Conservation (phyloP, 768 basidiomycete species). For the Suillus ampliporus region DNA sequence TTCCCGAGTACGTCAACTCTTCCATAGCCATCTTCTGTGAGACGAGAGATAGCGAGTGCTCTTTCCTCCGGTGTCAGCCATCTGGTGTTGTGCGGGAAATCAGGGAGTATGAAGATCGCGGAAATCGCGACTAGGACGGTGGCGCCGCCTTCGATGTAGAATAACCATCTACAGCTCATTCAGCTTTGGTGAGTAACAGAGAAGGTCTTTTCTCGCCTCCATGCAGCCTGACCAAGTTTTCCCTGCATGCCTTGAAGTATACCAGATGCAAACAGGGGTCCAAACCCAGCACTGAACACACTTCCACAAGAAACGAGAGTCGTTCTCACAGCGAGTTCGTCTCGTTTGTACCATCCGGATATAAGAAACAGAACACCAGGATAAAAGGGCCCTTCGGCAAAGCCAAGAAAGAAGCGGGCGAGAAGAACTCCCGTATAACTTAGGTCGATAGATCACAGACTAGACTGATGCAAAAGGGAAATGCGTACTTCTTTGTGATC, state of each 20-base stretch:
- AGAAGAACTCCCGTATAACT: conserved; percentile 30
- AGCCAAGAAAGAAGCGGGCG: conserved; percentile 50
- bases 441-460: not conserved
- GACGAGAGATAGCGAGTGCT: conserved; percentile 35
- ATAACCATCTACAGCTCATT: conserved; percentile 22
- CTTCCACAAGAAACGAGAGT: conserved; percentile 43
- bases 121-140: conserved; percentile 41
- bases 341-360: conserved; percentile 47
- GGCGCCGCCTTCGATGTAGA: conserved; percentile 36
- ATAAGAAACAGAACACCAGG: conserved; percentile 37
- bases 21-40: conserved; percentile 34
- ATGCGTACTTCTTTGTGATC: conserved; percentile 8
- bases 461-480: not conserved
- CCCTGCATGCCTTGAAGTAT: conserved; percentile 49
- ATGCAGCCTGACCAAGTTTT: conserved; percentile 42
- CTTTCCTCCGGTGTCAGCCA: conserved; percentile 39
- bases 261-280: conserved; percentile 49
- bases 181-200: not conserved
- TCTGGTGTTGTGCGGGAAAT: conserved; percentile 39
- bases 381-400: conserved; percentile 37
- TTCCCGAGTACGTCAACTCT: not conserved
- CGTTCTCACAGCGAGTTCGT: conserved; percentile 44
- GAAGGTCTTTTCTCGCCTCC: conserved; percentile 36
- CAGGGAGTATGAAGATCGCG: conserved; percentile 42
- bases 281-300: conserved; percentile 51